Evolutionary conservation across 257 asterid species (phyloP).

Genomic region (Coffea eugenioides): DNA sequence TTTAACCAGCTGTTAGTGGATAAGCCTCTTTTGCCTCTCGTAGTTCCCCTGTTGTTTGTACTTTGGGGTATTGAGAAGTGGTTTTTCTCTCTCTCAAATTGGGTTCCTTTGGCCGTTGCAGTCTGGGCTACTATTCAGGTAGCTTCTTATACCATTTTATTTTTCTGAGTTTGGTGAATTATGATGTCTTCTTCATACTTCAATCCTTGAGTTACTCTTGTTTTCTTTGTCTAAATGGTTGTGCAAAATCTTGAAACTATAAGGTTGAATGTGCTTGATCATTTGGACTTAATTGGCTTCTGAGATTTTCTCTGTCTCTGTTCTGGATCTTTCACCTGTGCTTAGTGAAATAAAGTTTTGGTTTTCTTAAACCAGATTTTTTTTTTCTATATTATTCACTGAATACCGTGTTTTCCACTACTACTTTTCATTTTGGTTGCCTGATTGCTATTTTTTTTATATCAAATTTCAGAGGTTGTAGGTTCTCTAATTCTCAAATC

Average conservation of each 20-base stretch:
- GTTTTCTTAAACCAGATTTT: background rate
- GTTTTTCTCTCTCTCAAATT: constrained; percentile 75
- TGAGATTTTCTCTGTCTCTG: background rate
- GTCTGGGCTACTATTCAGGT: constrained; percentile 93
- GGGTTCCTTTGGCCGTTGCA: constrained; percentile 86
- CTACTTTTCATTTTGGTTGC: background rate
- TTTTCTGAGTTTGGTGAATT: background rate
- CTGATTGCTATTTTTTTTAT: background rate
- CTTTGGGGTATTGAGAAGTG: constrained; percentile 86
- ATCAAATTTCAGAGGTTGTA: background rate
- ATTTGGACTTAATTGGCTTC: constrained; percentile 8
- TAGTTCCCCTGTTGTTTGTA: constrained; percentile 54
- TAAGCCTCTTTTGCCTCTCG: constrained; percentile 67
- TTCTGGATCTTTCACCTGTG: constrained; percentile 1
- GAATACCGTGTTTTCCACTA: background rate
- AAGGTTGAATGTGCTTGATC: constrained; percentile 1
- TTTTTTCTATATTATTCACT: background rate
- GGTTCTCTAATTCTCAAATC: background rate
- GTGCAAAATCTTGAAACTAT: background rate
- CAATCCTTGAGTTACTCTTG: background rate
- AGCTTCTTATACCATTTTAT: background rate
- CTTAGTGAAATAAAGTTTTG: background rate
- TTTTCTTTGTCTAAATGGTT: background rate
- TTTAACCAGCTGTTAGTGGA: constrained; percentile 57
- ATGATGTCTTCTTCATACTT: background rate